Evolutionary conservation across 768 basidiomycete genomes (phyloP).

Genomic region (Podaxis rugospora): DNA sequence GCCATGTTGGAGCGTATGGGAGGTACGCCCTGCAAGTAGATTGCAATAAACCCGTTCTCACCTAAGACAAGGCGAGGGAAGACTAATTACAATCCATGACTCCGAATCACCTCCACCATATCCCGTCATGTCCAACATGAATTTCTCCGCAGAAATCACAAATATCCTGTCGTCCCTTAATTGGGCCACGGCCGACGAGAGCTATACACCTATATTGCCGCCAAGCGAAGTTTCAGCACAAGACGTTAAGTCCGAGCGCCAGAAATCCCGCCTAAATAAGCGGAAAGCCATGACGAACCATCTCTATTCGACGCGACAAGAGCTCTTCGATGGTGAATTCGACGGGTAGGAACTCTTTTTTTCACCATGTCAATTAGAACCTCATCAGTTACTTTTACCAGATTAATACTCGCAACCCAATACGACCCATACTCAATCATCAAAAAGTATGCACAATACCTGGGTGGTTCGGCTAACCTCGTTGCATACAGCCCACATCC

Average conservation of each 20-base stretch:
- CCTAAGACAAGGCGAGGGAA: slow-evolving; percentile 59
- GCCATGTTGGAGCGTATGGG: slow-evolving; percentile 85
- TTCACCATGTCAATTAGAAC: not conserved
- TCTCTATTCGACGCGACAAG: slow-evolving; percentile 63
- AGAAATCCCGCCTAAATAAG: slow-evolving; percentile 68
- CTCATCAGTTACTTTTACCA: slow-evolving; percentile 30
- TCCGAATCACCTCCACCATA: slow-evolving; percentile 92
- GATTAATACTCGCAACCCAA: slow-evolving; percentile 72
- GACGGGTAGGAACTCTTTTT: slow-evolving; percentile 57
- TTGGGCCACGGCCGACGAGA: slow-evolving; percentile 85
- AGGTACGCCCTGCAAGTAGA: slow-evolving; percentile 38
- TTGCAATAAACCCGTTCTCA: not conserved
- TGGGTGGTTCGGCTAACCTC: slow-evolving; percentile 82
- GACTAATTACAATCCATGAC: slow-evolving; percentile 80
- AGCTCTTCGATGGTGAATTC: slow-evolving; percentile 83
- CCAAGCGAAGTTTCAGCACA: slow-evolving; percentile 55
- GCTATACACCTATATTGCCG: slow-evolving; percentile 61
- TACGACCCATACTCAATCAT: slow-evolving; percentile 85
- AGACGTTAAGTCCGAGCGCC: slow-evolving; percentile 65
- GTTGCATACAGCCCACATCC: slow-evolving; percentile 75
- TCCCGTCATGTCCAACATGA: slow-evolving; percentile 80
- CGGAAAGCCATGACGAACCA: slow-evolving; percentile 67
- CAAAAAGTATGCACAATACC: slow-evolving; percentile 65
- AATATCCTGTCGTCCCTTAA: slow-evolving; percentile 68
- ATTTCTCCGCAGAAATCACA: slow-evolving; percentile 60